phyloP scores from a whole-genome alignment of 2,329 filamentous ascomycete genomes.

The Aspergillus nomiae region DNA sequence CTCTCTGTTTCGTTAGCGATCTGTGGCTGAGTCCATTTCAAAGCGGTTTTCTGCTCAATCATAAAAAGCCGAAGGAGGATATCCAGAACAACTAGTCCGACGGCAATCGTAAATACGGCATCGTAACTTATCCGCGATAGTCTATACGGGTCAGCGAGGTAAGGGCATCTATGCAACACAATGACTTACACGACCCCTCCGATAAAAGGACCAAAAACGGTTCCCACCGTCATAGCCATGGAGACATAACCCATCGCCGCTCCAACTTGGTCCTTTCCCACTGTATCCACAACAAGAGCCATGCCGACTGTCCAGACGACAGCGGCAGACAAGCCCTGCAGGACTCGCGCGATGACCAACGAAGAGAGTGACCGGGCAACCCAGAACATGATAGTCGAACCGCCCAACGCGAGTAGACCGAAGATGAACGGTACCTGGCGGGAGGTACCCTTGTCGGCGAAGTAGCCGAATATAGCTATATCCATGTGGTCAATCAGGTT shows the following conservation, averaged over 20 bases:
- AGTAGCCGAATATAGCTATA: conserved; percentile 32
- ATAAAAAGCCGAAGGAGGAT: conserved; percentile 62
- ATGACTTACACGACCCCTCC: conserved; percentile 59
- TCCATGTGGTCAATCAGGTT: background rate
- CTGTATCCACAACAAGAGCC: conserved; percentile 61
- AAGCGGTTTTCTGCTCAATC: conserved; percentile 48
- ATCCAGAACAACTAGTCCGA: conserved; percentile 59
- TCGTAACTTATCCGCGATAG: conserved; percentile 31
- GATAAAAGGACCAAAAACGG: conserved; percentile 58
- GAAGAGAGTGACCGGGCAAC: conserved; percentile 50
- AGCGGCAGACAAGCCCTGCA: conserved; percentile 61
- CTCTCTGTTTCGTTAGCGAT: conserved; percentile 11
- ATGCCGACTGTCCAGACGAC: conserved; percentile 65
- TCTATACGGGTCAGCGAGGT: conserved; percentile 11
- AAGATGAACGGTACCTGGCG: conserved; percentile 60
- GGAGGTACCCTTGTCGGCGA: conserved; percentile 56
- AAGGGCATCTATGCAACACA: background rate
- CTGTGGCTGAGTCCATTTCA: conserved; percentile 15
- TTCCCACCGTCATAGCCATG: conserved; percentile 59
- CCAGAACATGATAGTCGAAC: conserved; percentile 58
- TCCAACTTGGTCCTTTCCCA: conserved; percentile 59
- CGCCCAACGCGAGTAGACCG: conserved; percentile 55
- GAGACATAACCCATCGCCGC: conserved; percentile 58
- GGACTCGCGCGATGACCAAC: conserved; percentile 53
- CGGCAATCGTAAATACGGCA: conserved; percentile 34